These are phyloP conservation scores for Oidium heveae DNA, from an alignment of 2,329 filamentous ascomycete species.

Conservation along the genomic window DNA sequence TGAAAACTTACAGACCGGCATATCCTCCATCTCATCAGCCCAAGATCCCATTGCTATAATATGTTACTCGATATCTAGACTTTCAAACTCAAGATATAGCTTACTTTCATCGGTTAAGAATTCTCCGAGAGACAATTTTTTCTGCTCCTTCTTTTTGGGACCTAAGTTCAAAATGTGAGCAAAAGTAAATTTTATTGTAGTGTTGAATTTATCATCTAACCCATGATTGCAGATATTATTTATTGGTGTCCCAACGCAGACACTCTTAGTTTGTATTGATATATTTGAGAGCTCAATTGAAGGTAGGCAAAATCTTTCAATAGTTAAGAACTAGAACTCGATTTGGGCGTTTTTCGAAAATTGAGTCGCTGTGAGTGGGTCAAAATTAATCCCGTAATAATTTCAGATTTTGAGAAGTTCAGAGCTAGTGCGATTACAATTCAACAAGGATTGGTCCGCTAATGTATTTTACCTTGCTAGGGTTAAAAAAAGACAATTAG, in stretches of 20 bases:
- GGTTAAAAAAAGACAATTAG: background rate
- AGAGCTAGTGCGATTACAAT: background rate
- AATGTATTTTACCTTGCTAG: background rate
- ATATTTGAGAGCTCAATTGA: too few species aligned
- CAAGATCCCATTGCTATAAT: conserved; percentile 56
- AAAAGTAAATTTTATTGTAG: background rate
- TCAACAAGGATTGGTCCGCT: background rate
- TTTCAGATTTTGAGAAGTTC: background rate
- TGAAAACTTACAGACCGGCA: conserved; percentile 14
- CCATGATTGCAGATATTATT: conserved; percentile 33
- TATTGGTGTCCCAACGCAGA: background rate
- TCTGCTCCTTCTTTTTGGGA: conserved; percentile 68
- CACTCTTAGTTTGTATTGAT: background rate
- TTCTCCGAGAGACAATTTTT: conserved; percentile 94
- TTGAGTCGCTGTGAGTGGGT: background rate
- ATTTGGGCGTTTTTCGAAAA: background rate
- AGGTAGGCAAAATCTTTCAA: too few species aligned
- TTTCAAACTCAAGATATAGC: conserved; percentile 19
- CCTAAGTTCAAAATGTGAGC: conserved; percentile 25
- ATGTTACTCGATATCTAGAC: conserved; percentile 6
- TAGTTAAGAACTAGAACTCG: too few species aligned
- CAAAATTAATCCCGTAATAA: background rate
- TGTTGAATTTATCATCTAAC: conserved; percentile 18
- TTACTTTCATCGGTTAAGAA: conserved; percentile 83
- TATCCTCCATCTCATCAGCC: conserved; percentile 95